phyloP scores from a whole-genome alignment of 352 stramenopile species.

The Albugo laibachii region DNA sequence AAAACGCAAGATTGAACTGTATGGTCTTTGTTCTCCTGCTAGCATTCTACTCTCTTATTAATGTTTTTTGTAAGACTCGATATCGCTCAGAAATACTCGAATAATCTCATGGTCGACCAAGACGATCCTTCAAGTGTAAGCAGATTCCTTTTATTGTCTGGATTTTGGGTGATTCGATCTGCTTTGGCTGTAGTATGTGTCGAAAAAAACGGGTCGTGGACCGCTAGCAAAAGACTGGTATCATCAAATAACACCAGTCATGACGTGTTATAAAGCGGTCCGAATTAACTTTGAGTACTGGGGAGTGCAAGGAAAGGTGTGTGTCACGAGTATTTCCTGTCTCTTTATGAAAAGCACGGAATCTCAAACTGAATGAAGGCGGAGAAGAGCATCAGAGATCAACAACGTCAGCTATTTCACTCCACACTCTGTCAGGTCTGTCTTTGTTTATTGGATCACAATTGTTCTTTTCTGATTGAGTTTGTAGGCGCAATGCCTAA shows the following conservation, averaged over 20 bases:
- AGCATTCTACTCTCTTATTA: neutral
- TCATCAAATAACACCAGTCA: constrained; percentile 46
- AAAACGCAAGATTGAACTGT: constrained; percentile 57
- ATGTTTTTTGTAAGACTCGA: constrained; percentile 20
- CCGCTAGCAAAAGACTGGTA: constrained; percentile 43
- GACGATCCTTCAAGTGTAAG: constrained; percentile 33
- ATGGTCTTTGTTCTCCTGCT: constrained; percentile 1
- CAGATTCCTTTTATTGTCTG: constrained; percentile 1
- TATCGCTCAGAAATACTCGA: constrained; percentile 54
- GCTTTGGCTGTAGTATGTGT: constrained; percentile 10
- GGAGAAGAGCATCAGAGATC: constrained; percentile 65
- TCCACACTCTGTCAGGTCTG: constrained; percentile 24
- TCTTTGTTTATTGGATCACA: neutral
- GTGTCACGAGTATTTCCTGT: neutral
- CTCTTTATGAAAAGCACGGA: neutral
- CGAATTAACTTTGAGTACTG: constrained; percentile 80
- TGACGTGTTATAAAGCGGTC: constrained; percentile 78
- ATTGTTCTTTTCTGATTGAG: neutral
- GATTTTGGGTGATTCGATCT: constrained; percentile 1
- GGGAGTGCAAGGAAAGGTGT: constrained; percentile 60
- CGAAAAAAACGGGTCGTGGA: constrained; percentile 43
- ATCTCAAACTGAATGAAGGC: constrained; percentile 11
- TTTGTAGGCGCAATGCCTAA: constrained; percentile 46
- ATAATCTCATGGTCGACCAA: constrained; percentile 53
- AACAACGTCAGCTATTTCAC: constrained; percentile 71